Percentiles rank a stretch among this genome's conserved stretches.
Conservation (phyloP, 2,329 filamentous ascomycete genomes). For the Dactylonectria estremocensis region DNA sequence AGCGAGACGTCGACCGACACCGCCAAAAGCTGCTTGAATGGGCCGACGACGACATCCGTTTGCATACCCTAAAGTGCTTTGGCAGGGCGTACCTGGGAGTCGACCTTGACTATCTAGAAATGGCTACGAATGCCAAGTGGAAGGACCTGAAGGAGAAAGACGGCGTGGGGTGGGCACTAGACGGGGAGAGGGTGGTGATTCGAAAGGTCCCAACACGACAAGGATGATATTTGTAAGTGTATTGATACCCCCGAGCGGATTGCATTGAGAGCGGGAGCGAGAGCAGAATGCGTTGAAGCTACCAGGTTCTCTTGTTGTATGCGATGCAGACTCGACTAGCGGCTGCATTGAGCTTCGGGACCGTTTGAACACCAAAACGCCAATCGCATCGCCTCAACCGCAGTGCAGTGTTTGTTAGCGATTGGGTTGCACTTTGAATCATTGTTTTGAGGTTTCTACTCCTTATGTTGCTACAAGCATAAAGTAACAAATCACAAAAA, state of each 20-base stretch:
- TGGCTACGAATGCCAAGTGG: constrained; percentile 80
- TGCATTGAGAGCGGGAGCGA: constrained; percentile 23
- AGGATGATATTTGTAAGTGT: constrained; percentile 30
- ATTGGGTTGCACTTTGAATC: background rate
- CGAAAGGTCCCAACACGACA: constrained; percentile 66
- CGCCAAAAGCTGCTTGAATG: constrained; percentile 85
- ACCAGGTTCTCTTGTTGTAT: no score
- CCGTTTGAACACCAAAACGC: background rate
- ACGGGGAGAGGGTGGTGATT: constrained; percentile 83
- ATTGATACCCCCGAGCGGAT: constrained; percentile 25
- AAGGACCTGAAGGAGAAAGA: constrained; percentile 76
- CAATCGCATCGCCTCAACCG: background rate
- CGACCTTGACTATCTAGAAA: constrained; percentile 78
- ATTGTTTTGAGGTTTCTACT: background rate
- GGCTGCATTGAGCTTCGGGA: background rate
- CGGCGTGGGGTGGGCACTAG: constrained; percentile 88
- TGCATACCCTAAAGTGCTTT: constrained; percentile 88
- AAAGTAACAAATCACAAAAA: no score
- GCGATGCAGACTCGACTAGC: background rate
- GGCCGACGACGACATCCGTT: constrained; percentile 80
- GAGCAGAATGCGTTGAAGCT: background rate
- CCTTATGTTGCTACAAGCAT: background rate
- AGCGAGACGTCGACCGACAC: constrained; percentile 83
- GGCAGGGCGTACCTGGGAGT: constrained; percentile 85
- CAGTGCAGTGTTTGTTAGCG: background rate